A percentile compares a stretch with the other conserved stretches of the same genome.
Conservation (phyloP, 257 asterid species). For the Cynanchum wilfordii region DNA sequence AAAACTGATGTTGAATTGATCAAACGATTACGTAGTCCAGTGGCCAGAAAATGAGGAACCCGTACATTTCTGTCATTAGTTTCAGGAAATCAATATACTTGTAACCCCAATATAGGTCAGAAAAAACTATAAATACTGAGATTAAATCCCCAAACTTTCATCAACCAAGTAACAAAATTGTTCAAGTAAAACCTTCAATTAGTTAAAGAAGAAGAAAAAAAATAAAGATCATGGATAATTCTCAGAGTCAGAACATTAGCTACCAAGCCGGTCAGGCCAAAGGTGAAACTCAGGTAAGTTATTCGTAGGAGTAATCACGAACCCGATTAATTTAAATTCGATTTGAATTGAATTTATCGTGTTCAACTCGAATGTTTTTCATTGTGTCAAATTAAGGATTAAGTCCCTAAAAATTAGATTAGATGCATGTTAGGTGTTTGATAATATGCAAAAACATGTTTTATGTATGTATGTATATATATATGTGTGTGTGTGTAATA, state of each 20-base stretch:
- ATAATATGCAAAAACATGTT: background rate
- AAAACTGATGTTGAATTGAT: background rate
- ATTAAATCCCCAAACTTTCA: background rate
- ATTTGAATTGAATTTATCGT: no score
- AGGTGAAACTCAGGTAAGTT: no score
- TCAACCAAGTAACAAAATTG: background rate
- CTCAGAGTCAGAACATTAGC: conserved; percentile 20
- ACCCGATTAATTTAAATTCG: no score
- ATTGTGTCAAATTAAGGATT: no score
- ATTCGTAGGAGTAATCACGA: no score
- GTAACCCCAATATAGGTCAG: background rate
- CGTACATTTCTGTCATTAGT: background rate
- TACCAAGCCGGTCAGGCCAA: conserved; percentile 36
- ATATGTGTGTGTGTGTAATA: background rate
- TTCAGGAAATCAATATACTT: background rate
- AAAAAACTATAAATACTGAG: background rate
- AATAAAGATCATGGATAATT: conserved; percentile 15
- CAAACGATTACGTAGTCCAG: background rate
- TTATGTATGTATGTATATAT: no score
- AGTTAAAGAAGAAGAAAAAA: background rate
- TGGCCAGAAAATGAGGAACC: background rate
- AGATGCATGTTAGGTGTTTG: background rate
- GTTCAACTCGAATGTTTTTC: no score
- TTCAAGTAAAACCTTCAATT: background rate
- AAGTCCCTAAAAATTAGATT: no score